A percentile compares a stretch with the other conserved stretches of the same genome.
Evolutionary conservation across 495 filamentous ascomycete genomes (phyloP).

Genomic region (Xylaria intraflava): DNA sequence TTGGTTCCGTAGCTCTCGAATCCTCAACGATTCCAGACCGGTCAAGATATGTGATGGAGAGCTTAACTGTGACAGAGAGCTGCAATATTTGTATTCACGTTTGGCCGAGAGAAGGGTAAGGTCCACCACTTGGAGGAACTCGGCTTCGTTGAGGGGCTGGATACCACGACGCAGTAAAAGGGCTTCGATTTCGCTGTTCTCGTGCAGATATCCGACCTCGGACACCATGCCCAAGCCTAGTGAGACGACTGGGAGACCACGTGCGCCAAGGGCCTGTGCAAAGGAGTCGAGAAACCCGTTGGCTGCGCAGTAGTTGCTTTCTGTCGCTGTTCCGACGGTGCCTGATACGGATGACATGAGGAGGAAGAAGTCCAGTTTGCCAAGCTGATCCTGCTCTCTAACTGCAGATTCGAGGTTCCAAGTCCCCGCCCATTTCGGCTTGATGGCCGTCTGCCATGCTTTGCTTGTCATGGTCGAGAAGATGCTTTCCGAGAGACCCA

Average conservation of each 20-base stretch:
- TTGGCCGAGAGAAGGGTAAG: conserved; percentile 2
- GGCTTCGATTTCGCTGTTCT: conserved; percentile 22
- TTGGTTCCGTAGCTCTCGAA: conserved; percentile 13
- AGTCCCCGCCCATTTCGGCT: conserved; percentile 38
- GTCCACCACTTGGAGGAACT: conserved; percentile 31
- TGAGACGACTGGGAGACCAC: conserved; percentile 15
- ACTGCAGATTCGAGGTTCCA: conserved; percentile 29
- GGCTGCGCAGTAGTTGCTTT: conserved; percentile 33
- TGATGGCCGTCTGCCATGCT: conserved; percentile 27
- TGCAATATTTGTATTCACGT: too few relatives aligned
- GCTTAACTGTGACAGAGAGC: too few relatives aligned
- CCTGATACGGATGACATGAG: conserved; percentile 28
- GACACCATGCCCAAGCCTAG: conserved; percentile 18
- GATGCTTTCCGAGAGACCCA: conserved; percentile 38
- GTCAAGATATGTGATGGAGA: conserved; percentile 18
- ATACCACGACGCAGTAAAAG: conserved; percentile 22
- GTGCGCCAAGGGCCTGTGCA: conserved; percentile 22
- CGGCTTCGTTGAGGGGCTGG: conserved; percentile 28
- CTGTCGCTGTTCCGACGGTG: conserved; percentile 23
- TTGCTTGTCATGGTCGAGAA: conserved; percentile 37
- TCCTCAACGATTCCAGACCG: conserved; percentile 16
- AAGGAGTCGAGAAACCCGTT: conserved; percentile 34
- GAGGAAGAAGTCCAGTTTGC: conserved; percentile 32
- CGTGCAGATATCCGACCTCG: conserved; percentile 19
- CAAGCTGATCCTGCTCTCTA: too few relatives aligned